phyloP scores from a whole-genome alignment of 306 rosid genomes.

The Rosa chinensis region DNA sequence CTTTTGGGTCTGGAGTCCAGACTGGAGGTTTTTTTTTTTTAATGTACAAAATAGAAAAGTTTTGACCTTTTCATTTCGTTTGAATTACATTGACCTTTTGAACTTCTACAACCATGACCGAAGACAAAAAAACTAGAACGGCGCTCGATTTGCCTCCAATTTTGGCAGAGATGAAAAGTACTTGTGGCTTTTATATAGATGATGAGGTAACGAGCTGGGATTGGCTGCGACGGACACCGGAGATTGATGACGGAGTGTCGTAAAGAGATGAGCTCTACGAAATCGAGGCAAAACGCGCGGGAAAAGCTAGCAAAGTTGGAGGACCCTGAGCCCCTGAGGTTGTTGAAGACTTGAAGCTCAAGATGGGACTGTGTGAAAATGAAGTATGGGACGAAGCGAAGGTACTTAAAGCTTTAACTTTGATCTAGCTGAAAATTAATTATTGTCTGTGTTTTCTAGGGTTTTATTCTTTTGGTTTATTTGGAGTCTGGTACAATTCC shows the following conservation, averaged over 20 bases:
- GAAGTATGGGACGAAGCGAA: not conserved
- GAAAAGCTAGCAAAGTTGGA: not conserved
- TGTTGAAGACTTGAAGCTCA: not conserved
- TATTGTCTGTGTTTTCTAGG: not conserved
- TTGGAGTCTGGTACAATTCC: not conserved
- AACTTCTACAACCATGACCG: not conserved
- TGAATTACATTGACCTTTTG: not conserved
- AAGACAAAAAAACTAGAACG: not conserved
- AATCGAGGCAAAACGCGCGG: not conserved
- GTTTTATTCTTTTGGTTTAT: not conserved
- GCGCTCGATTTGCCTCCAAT: not conserved
- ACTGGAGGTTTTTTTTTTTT: no score
- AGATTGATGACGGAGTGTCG: not conserved
- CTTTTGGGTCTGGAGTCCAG: not conserved
- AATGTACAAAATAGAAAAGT: not conserved
- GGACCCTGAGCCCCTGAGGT: not conserved
- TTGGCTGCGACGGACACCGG: not conserved
- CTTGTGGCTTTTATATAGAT: not conserved
- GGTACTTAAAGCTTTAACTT: not conserved
- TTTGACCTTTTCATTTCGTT: not conserved
- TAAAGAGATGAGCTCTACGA: not conserved
- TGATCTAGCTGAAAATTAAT: not conserved
- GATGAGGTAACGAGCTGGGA: not conserved
- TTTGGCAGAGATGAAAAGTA: not conserved
- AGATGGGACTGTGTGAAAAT: not conserved